Percentiles rank a stretch among this genome's conserved stretches.
Conservation (phyloP, 768 basidiomycete genomes). For the Suillus brevipes region DNA sequence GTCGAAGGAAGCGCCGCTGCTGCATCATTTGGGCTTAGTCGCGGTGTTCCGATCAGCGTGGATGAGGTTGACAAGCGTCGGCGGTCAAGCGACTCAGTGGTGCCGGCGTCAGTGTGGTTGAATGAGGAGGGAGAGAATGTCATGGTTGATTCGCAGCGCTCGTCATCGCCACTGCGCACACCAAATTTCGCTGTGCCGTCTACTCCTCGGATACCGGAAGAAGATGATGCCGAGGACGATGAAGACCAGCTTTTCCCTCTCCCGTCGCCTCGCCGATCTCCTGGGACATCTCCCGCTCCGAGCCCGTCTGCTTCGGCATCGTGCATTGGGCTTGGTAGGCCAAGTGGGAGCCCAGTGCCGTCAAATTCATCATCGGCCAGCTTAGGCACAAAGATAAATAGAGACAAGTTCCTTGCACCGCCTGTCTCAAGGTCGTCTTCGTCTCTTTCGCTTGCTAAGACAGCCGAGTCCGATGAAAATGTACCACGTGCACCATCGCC, state of each 20-base stretch:
- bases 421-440: conserved; percentile 26
- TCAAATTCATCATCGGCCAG: conserved; percentile 23
- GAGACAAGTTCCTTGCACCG: conserved; percentile 20
- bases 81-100: conserved; percentile 40
- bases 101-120: conserved; percentile 8
- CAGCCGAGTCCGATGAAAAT: conserved; percentile 17
- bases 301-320: conserved; percentile 35
- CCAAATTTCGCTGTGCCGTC: conserved; percentile 7
- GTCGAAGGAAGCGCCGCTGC: conserved; percentile 34
- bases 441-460: conserved; percentile 24
- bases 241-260: conserved; percentile 59
- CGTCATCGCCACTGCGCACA: conserved; percentile 16
- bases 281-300: conserved; percentile 40
- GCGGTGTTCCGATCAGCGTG: conserved; percentile 46
- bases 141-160: background rate
- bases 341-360: conserved; percentile 12
- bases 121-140: conserved; percentile 1
- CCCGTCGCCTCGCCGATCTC: conserved; percentile 58
- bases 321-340: conserved; percentile 18
- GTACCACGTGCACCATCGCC: conserved; percentile 24
- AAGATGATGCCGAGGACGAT: conserved; percentile 51
- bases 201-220: conserved; percentile 30
- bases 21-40: conserved; percentile 21
- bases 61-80: conserved; percentile 67
- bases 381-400: background rate